phyloP scores from a whole-genome alignment of 495 filamentous ascomycete species.

The Amphirosellinia nigrospora region DNA sequence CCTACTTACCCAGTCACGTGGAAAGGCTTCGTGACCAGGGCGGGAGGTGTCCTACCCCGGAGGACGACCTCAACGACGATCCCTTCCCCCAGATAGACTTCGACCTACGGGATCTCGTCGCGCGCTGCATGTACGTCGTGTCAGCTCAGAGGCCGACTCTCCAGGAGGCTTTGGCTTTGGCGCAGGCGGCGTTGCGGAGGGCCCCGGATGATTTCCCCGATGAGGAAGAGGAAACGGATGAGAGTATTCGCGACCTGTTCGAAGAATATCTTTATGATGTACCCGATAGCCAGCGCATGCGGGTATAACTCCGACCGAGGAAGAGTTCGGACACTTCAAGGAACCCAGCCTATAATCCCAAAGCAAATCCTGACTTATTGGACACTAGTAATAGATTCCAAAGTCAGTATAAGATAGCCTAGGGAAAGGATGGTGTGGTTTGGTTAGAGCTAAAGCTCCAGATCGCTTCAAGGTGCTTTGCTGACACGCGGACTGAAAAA shows the following conservation, averaged over 20 bases:
- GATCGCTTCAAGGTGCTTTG: not conserved
- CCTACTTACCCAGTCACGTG: not conserved
- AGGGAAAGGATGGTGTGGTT: not conserved
- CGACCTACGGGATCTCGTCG: conserved; percentile 12
- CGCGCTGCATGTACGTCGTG: conserved; percentile 4
- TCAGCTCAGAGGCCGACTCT: not conserved
- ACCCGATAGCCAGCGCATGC: not conserved
- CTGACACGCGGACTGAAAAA: not conserved
- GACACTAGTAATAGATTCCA: too few species aligned
- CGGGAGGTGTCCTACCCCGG: not conserved
- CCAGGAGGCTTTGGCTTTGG: not conserved
- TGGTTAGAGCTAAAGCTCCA: not conserved
- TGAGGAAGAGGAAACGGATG: not conserved
- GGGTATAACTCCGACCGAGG: not conserved
- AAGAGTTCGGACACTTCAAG: not conserved
- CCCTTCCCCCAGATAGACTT: not conserved
- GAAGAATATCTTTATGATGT: not conserved
- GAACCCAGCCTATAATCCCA: not conserved
- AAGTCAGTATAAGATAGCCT: not conserved
- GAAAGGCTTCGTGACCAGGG: not conserved
- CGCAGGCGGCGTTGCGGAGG: not conserved
- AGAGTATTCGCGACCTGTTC: not conserved
- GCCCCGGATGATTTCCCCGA: not conserved
- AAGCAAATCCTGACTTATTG: not conserved
- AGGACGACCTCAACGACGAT: not conserved